phyloP scores from a whole-genome alignment of 2,329 filamentous ascomycete species.

The Metarhizium album region DNA sequence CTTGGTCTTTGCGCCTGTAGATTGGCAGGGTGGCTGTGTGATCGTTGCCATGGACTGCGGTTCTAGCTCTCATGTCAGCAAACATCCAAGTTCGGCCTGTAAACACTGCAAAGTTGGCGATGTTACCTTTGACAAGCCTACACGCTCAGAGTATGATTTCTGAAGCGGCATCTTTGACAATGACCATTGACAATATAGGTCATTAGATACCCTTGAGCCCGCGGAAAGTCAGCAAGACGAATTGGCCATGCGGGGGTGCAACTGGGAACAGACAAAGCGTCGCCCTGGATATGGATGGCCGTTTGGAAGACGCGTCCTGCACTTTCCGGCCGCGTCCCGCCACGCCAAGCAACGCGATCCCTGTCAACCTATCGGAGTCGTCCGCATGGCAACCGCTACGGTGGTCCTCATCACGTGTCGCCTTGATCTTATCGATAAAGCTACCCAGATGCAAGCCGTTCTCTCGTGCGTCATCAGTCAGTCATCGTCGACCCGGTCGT shows the following conservation, averaged over 20 bases:
- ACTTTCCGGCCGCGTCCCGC: constrained; percentile 4
- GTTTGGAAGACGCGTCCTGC: constrained; percentile 4
- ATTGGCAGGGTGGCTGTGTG: constrained; percentile 38
- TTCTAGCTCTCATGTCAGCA: constrained; percentile 17
- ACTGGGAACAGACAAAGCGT: background rate
- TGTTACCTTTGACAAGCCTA: constrained; percentile 22
- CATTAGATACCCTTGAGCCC: constrained; percentile 4
- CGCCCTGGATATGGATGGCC: background rate
- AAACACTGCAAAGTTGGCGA: constrained; percentile 5
- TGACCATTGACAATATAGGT: constrained; percentile 6
- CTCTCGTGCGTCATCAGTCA: constrained; percentile 11
- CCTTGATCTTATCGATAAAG: constrained; percentile 17
- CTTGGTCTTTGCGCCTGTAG: constrained; percentile 23
- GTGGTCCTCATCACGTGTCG: constrained; percentile 14
- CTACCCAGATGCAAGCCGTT: constrained; percentile 7
- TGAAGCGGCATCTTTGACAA: constrained; percentile 25
- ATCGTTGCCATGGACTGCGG: constrained; percentile 41
- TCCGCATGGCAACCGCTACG: background rate
- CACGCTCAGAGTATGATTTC: constrained; percentile 30
- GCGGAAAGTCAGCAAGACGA: background rate
- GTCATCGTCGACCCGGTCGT: constrained; percentile 3
- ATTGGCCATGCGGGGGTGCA: constrained; percentile 1
- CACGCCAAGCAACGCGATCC: constrained; percentile 5
- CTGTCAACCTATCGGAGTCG: too few relatives aligned
- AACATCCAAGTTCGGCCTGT: background rate